Percentiles rank a stretch among this genome's conserved stretches.
Conservation (phyloP, 2,329 filamentous ascomycete genomes). For the Scorias spongiosa region DNA sequence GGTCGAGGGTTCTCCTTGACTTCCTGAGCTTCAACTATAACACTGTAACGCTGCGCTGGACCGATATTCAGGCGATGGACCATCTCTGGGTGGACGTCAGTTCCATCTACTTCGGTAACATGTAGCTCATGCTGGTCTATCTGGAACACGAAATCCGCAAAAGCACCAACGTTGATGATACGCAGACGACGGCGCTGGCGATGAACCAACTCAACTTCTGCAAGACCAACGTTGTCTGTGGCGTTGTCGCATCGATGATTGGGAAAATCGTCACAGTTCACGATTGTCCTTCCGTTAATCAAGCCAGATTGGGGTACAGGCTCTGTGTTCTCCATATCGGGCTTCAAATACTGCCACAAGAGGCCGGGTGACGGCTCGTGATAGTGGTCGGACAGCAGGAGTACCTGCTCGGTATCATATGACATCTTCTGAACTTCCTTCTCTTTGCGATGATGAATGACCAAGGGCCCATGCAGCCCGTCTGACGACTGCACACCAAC, state of each 20-base stretch:
- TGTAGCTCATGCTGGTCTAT: conserved; percentile 49
- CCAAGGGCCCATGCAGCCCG: conserved; percentile 45
- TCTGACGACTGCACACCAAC: conserved; percentile 44
- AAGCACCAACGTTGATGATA: conserved; percentile 48
- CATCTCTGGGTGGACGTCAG: conserved; percentile 39
- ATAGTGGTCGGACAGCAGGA: conserved; percentile 55
- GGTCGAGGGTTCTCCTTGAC: conserved; percentile 6
- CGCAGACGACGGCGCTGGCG: conserved; percentile 42
- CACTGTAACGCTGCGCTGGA: conserved; percentile 56
- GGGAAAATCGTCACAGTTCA: conserved; percentile 24
- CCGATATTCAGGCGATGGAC: conserved; percentile 46
- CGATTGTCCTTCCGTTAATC: conserved; percentile 26
- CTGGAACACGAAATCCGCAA: conserved; percentile 50
- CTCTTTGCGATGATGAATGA: conserved; percentile 38
- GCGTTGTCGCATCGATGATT: conserved; percentile 22
- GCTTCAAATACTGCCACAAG: conserved; percentile 38
- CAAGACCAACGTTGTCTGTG: conserved; percentile 12
- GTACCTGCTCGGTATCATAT: conserved; percentile 39
- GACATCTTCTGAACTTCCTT: conserved; percentile 26
- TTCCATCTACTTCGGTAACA: conserved; percentile 53
- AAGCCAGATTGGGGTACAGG: conserved; percentile 35
- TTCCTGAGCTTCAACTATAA: conserved; percentile 40
- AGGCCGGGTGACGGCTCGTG: conserved; percentile 38
- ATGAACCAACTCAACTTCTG: conserved; percentile 22
- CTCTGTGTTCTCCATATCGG: conserved; percentile 37